Percentiles rank a stretch among this genome's conserved stretches.
Evolutionary conservation across 441 rosid species (phyloP).

Genomic region (Kokia cookei): DNA sequence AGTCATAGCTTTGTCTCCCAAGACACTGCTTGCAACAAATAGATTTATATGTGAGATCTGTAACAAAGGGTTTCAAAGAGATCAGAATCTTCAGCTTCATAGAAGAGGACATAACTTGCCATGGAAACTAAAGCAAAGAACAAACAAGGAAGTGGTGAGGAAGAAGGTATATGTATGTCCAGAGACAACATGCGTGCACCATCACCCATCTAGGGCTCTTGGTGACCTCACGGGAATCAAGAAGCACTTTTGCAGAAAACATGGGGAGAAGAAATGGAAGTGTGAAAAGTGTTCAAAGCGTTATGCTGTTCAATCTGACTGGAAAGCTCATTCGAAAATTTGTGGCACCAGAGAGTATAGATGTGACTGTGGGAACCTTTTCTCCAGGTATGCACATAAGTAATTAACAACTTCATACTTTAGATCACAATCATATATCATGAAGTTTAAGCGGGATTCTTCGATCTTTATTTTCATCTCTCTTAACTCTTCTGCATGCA

Average conservation of each 20-base stretch:
- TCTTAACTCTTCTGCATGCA: not conserved
- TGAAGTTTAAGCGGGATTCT: not conserved
- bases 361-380: constrained; percentile 44
- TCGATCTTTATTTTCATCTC: not conserved
- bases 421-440: not conserved
- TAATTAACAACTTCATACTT: not conserved
- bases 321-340: constrained; percentile 54
- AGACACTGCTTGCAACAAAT: constrained; percentile 34
- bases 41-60: constrained; percentile 45
- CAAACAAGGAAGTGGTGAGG: constrained; percentile 36
- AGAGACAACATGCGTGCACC: constrained; percentile 54
- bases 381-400: constrained; percentile 30
- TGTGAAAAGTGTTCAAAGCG: constrained; percentile 43
- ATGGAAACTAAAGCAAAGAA: constrained; percentile 63
- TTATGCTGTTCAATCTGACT: constrained; percentile 47
- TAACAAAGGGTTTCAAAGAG: constrained; percentile 46
- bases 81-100: constrained; percentile 49
- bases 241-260: constrained; percentile 42
- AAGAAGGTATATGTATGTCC: constrained; percentile 70
- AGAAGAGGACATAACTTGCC: constrained; percentile 59
- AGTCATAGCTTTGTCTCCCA: constrained; percentile 44
- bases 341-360: constrained; percentile 48
- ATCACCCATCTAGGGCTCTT: constrained; percentile 58
- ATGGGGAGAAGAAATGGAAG: constrained; percentile 53
- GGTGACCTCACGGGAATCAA: constrained; percentile 72